These are phyloP conservation scores for Penicillium psychrofluorescens DNA, from an alignment of 495 filamentous ascomycete species.

Conservation along the genomic window DNA sequence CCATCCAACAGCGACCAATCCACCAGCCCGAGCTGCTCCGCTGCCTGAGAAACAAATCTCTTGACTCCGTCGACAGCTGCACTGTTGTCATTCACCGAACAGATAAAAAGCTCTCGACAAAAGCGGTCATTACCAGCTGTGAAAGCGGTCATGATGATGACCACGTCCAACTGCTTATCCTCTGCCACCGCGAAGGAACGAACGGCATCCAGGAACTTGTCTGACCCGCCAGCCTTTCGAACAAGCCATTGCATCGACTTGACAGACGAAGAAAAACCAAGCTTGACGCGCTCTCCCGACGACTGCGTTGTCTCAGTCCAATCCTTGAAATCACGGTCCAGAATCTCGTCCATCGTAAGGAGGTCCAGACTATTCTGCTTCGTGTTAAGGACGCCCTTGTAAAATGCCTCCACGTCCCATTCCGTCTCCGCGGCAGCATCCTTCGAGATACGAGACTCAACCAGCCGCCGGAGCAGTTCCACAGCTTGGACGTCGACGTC, in stretches of 20 bases:
- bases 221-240: conserved; percentile 38
- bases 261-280: conserved; percentile 73
- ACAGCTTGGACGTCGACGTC: conserved; percentile 58
- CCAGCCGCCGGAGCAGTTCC: conserved; percentile 52
- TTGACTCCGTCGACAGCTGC: conserved; percentile 37
- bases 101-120: conserved; percentile 66
- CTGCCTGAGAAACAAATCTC: conserved; percentile 43
- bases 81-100: conserved; percentile 39
- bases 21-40: conserved; percentile 48
- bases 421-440: conserved; percentile 8
- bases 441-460: conserved; percentile 19
- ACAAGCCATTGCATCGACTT: conserved; percentile 58
- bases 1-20: conserved; percentile 45
- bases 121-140: conserved; percentile 44
- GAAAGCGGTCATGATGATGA: conserved; percentile 71
- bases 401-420: conserved; percentile 52
- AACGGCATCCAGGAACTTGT: conserved; percentile 42
- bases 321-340: conserved; percentile 89
- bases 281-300: conserved; percentile 24
- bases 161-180: conserved; percentile 54
- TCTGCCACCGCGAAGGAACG: conserved; percentile 40
- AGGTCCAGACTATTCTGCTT: conserved; percentile 63
- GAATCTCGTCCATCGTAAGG: conserved; percentile 63
- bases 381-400: conserved; percentile 51
- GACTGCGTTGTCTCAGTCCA: conserved; percentile 53